Evolutionary conservation across 1,139 yeast species (phyloP).

Genomic region (Blastobotrys serpentis): DNA sequence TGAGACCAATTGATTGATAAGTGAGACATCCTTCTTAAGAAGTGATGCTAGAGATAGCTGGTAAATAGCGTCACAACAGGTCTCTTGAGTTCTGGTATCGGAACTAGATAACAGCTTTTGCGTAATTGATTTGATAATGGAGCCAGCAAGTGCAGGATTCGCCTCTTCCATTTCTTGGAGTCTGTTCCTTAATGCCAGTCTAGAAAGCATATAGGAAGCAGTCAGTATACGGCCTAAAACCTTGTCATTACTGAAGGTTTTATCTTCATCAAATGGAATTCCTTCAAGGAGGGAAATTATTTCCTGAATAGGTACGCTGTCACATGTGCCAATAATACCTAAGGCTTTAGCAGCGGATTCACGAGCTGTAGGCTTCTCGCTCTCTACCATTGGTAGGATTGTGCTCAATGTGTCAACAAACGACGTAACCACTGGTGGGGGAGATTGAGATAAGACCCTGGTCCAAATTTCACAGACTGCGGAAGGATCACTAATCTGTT

Average conservation of each 20-base stretch:
- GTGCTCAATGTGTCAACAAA: slow-evolving; percentile 15
- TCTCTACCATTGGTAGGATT: slow-evolving; percentile 28
- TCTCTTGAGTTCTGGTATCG: slow-evolving; percentile 14
- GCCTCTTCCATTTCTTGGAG: slow-evolving; percentile 5
- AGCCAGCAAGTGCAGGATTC: neutral
- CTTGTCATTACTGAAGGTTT: neutral
- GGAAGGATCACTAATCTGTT: neutral
- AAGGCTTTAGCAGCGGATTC: slow-evolving; percentile 47
- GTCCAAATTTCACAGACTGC: slow-evolving; percentile 23
- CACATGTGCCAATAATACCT: slow-evolving; percentile 59
- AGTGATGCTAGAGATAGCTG: slow-evolving; percentile 13
- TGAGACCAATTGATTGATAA: slow-evolving; percentile 1
- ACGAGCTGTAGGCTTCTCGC: slow-evolving; percentile 31
- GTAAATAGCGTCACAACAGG: slow-evolving; percentile 15
- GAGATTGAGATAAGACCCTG: slow-evolving; percentile 30
- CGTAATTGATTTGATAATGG: slow-evolving; percentile 12
- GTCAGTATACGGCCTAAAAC: slow-evolving; percentile 15
- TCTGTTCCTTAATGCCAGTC: slow-evolving; percentile 22
- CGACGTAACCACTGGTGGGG: slow-evolving; percentile 27
- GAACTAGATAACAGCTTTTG: slow-evolving; percentile 20
- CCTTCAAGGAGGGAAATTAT: slow-evolving; percentile 17
- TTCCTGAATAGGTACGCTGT: slow-evolving; percentile 28
- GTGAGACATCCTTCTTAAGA: neutral
- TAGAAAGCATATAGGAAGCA: slow-evolving; percentile 16
- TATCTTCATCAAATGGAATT: slow-evolving; percentile 1